Evolutionary conservation across 2,329 filamentous ascomycete species (phyloP), one percentile per base, ranked within the genome.

Genomic region (Rutstroemia sp.): DNA sequence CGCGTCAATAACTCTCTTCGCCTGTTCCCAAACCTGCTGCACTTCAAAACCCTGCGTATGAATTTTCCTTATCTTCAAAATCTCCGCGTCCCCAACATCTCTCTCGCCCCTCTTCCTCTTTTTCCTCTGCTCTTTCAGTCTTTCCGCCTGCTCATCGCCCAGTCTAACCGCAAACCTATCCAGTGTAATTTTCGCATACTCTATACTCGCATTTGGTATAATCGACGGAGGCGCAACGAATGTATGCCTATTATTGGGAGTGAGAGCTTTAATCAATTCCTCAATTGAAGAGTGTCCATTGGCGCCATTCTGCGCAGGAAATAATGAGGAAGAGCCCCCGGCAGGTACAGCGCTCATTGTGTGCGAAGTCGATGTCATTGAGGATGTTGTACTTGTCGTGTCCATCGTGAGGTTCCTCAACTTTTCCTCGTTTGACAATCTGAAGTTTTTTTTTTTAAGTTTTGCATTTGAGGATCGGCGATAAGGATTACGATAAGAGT

Each of bases 1-100:
- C 48, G 84, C 81, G 60, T 87, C 79, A 57, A 97, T 85, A 19
- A 97, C 90, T 65, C 88, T 83, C 67, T 85, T 86, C 8, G 90
- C 88, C 74, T 99, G 94, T 71, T 96, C 90, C 88, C 92, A 99
- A 45, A 99, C 85, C 72, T 97, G 92, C 19, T 86, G 83, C 10
- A 88, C 86, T 65, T 88, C 88, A 65, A 97, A 96, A 0, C 92
- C 94, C 57, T 95, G 84, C 6, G 90, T 77, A 69, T 96, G 88
- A 16, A 99, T 76, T 71, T 88, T 91, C 65, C 88, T 86, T 66
- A 96, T 76, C 66, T 90, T 90, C 61, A 96, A 69, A 1, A 87
- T 74, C 37, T 71, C 71, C 34, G 72, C 72, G 52, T 78, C 73
- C 4, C 70, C 72, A 25, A 72, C 68, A 41, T 79, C 74, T 37